These are phyloP conservation scores for Fusarium begoniae DNA, from an alignment of 2,329 filamentous ascomycete species.

Conservation along the genomic window DNA sequence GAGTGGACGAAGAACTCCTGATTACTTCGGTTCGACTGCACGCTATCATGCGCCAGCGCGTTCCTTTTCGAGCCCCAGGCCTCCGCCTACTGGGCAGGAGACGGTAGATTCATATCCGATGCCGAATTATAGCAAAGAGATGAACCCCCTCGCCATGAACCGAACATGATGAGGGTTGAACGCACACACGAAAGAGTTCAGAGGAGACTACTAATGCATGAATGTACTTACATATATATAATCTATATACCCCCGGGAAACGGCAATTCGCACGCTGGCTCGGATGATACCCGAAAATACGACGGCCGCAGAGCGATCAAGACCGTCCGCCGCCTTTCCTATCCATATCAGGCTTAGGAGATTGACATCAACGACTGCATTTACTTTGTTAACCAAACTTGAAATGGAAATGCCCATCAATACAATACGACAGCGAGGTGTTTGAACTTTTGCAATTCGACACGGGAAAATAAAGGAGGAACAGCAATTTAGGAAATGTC, in stretches of 20 bases:
- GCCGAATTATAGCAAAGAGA: conserved; percentile 49
- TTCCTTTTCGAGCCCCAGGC: conserved; percentile 66
- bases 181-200: neutral
- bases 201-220: conserved; percentile 10
- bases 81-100: conserved; percentile 58
- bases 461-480: neutral
- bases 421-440: conserved; percentile 26
- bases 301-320: neutral
- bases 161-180: conserved; percentile 53
- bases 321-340: neutral
- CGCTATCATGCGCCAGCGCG: conserved; percentile 63
- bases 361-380: conserved; percentile 17
- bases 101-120: conserved; percentile 52
- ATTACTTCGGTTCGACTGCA: conserved; percentile 65
- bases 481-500: neutral
- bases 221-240: conserved; percentile 20
- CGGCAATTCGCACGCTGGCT: neutral
- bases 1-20: conserved; percentile 58
- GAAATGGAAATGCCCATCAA: conserved; percentile 6
- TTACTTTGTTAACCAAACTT: conserved; percentile 24
- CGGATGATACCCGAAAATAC: neutral
- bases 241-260: conserved; percentile 14
- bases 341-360: neutral
- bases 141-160: conserved; percentile 67
- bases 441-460: conserved; percentile 15